Conservation (phyloP, 108 stramenopile species). For the Phaeodactylum tricornutum region DNA sequence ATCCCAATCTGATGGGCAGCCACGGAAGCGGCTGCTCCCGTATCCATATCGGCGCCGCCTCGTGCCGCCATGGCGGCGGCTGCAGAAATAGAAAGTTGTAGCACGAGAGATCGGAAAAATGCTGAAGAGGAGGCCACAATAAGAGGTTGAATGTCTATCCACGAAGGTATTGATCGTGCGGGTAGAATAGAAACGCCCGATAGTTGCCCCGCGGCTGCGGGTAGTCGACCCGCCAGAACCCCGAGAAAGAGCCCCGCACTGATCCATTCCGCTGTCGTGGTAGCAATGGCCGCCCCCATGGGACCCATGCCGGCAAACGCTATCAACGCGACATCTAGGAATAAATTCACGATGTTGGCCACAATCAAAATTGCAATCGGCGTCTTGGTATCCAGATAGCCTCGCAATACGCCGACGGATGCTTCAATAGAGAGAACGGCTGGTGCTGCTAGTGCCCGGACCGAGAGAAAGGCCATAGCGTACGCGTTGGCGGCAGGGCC, state of each 20-base stretch:
- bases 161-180: slow-evolving; percentile 49
- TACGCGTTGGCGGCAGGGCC: slow-evolving; percentile 46
- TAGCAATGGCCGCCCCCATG: slow-evolving; percentile 75
- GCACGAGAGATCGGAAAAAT: slow-evolving; percentile 53
- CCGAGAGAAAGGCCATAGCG: slow-evolving; percentile 52
- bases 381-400: slow-evolving; percentile 79
- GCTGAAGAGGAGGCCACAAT: slow-evolving; percentile 71
- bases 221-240: slow-evolving; percentile 51
- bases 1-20: slow-evolving; percentile 82
- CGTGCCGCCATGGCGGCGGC: slow-evolving; percentile 76
- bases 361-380: slow-evolving; percentile 54
- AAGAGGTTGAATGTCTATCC: slow-evolving; percentile 55
- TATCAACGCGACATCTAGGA: slow-evolving; percentile 60
- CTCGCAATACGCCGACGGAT: slow-evolving; percentile 70
- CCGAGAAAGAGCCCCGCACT: slow-evolving; percentile 56
- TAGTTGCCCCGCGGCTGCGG: slow-evolving; percentile 45
- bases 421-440: slow-evolving; percentile 71
- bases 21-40: slow-evolving; percentile 53
- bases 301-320: slow-evolving; percentile 48
- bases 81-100: slow-evolving; percentile 61
- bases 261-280: slow-evolving; percentile 79
- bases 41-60: slow-evolving; percentile 14
- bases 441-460: slow-evolving; percentile 66
- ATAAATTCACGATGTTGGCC: slow-evolving; percentile 64
- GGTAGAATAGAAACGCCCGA: slow-evolving; percentile 23